Percentiles rank a stretch among this genome's conserved stretches.
phyloP scores from a whole-genome alignment of 2,329 filamentous ascomycete species.

The Calonectria naviculata region DNA sequence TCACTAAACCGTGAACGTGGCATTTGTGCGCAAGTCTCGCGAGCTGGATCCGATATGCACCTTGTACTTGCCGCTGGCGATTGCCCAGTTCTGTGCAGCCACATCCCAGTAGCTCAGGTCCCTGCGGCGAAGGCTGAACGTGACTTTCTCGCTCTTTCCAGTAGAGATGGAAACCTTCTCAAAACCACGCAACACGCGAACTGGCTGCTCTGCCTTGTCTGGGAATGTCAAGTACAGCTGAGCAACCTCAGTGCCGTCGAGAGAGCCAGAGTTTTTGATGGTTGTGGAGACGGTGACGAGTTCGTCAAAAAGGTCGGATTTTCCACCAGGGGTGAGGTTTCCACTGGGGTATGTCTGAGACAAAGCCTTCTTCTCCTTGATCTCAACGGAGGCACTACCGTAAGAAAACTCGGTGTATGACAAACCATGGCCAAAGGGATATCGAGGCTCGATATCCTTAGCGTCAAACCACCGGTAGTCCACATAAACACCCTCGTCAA shows the following conservation, averaged over 20 bases:
- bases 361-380: slow-evolving; percentile 35
- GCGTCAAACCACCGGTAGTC: slow-evolving; percentile 68
- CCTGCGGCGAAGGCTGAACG: neutral
- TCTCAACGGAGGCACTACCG: slow-evolving; percentile 52
- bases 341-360: slow-evolving; percentile 49
- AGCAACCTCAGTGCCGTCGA: slow-evolving; percentile 57
- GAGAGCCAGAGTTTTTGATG: slow-evolving; percentile 55
- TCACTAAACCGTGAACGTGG: neutral
- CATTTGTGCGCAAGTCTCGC: neutral
- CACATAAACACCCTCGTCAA: slow-evolving; percentile 61
- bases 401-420: slow-evolving; percentile 67
- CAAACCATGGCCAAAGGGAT: slow-evolving; percentile 67
- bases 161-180: slow-evolving; percentile 56
- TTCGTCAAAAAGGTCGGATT: slow-evolving; percentile 59
- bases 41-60: neutral
- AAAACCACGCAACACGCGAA: slow-evolving; percentile 67
- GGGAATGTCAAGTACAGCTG: slow-evolving; percentile 62
- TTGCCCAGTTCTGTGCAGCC: slow-evolving; percentile 2
- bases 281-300: slow-evolving; percentile 51
- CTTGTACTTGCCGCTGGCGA: slow-evolving; percentile 1
- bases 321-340: slow-evolving; percentile 54
- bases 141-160: neutral
- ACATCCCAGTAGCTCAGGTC: slow-evolving; percentile 10
- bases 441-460: slow-evolving; percentile 59
- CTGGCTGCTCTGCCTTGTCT: slow-evolving; percentile 62